Conservation (phyloP, 2,329 filamentous ascomycete genomes). For the Cyphellophora europaea region DNA sequence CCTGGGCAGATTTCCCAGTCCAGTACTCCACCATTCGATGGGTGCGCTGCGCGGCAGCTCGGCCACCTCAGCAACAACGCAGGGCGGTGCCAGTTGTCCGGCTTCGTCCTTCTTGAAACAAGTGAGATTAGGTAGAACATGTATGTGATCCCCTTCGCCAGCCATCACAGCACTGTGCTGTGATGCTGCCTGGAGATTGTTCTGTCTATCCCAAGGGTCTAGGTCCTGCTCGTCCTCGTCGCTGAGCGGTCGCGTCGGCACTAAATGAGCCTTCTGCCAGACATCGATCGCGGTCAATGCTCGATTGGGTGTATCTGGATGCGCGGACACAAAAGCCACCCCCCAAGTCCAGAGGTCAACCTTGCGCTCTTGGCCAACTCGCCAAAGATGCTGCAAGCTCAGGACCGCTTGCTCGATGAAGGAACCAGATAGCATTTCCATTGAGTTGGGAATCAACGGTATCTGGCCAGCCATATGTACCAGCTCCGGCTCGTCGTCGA, state of each 20-base stretch:
- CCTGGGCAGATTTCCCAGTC: constrained; percentile 36
- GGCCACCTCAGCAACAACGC: constrained; percentile 67
- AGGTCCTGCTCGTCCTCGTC: constrained; percentile 26
- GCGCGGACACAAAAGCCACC: constrained; percentile 59
- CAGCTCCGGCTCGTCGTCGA: constrained; percentile 19
- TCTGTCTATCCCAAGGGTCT: constrained; percentile 32
- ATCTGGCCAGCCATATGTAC: constrained; percentile 84
- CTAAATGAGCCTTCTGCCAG: constrained; percentile 35
- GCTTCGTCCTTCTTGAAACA: constrained; percentile 29
- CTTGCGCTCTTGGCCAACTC: constrained; percentile 63
- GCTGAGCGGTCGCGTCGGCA: constrained; percentile 8
- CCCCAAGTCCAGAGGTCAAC: constrained; percentile 67
- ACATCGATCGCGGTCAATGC: constrained; percentile 30
- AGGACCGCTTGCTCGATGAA: constrained; percentile 56
- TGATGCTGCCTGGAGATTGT: neutral
- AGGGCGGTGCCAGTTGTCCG: constrained; percentile 32
- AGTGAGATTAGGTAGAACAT: constrained; percentile 22
- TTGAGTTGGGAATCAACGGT: constrained; percentile 70
- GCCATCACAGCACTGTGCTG: neutral
- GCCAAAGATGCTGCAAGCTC: constrained; percentile 80
- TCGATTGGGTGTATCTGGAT: constrained; percentile 17
- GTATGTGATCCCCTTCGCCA: constrained; percentile 11
- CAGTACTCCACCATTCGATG: constrained; percentile 81
- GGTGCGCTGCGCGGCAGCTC: constrained; percentile 63
- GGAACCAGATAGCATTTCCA: constrained; percentile 42